Conservation (phyloP, 78 protist genomes). For the slime mould (Dictyostelium discoideum) region DNA sequence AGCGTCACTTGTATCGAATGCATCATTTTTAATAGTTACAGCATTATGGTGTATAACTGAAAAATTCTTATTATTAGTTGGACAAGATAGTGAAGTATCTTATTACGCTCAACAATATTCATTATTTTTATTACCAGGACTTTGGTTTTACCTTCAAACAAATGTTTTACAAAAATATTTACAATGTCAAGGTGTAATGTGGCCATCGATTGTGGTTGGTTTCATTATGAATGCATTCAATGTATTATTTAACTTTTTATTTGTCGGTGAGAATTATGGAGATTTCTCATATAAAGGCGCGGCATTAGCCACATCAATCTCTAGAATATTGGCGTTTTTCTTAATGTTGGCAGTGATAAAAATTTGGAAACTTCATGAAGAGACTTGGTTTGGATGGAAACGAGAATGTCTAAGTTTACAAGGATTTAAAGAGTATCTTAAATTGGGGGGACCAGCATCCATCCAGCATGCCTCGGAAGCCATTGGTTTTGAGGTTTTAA, state of each 20-base stretch:
- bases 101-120: conserved; percentile 36
- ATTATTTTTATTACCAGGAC: conserved; percentile 45
- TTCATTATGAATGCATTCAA: conserved; percentile 39
- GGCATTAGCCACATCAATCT: conserved; percentile 49
- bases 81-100: not conserved
- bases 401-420: not conserved
- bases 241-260: conserved; percentile 48
- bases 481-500: conserved; percentile 61
- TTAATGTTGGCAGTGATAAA: conserved; percentile 20
- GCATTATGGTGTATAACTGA: conserved; percentile 38
- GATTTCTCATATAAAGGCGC: conserved; percentile 33
- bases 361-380: conserved; percentile 32
- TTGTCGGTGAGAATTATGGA: conserved; percentile 4
- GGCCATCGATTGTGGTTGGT: conserved; percentile 70
- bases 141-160: conserved; percentile 36
- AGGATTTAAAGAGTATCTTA: conserved; percentile 55
- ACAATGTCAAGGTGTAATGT: conserved; percentile 73
- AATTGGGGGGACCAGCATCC: conserved; percentile 55
- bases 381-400: conserved; percentile 61
- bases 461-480: conserved; percentile 63
- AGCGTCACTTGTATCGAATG: conserved; percentile 20
- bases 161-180: conserved; percentile 57
- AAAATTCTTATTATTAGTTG: conserved; percentile 14
- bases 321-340: conserved; percentile 45
- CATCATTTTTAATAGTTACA: not conserved